Evolutionary conservation across 1,139 yeast genomes (phyloP).

Genomic region (Suhomyces bokatorum): DNA sequence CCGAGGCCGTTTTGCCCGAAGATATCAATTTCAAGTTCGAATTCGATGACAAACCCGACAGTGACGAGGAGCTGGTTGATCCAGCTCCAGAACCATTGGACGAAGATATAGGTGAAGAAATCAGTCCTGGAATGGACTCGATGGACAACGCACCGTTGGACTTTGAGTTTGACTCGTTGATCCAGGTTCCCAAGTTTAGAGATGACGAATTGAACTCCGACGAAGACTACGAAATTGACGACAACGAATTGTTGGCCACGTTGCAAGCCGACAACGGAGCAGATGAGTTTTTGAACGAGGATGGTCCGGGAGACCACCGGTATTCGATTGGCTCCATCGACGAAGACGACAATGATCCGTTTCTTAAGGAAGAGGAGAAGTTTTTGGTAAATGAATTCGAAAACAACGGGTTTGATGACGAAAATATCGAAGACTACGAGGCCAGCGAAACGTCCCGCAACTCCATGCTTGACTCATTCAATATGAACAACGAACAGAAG

Average conservation of each 20-base stretch:
- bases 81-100: conserved; percentile 24
- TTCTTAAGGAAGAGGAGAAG: conserved; percentile 48
- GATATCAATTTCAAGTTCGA: conserved; percentile 60
- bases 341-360: conserved; percentile 54
- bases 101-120: conserved; percentile 75
- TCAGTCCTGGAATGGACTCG: conserved; percentile 23
- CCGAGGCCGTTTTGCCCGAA: conserved; percentile 45
- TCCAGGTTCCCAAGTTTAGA: conserved; percentile 52
- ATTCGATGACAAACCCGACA: conserved; percentile 39
- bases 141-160: conserved; percentile 24
- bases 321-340: conserved; percentile 50
- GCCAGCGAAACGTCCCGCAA: conserved; percentile 19
- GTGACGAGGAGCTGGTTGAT: conserved; percentile 22
- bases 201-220: conserved; percentile 61
- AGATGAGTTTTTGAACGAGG: conserved; percentile 36
- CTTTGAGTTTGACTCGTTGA: conserved; percentile 39
- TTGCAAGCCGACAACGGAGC: conserved; percentile 54
- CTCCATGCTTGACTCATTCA: conserved; percentile 27
- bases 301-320: conserved; percentile 16
- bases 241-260: conserved; percentile 68
- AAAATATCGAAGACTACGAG: conserved; percentile 10
- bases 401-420: conserved; percentile 48
- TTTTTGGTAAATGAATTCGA: conserved; percentile 51
- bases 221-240: conserved; percentile 70
- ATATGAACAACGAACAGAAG: conserved; percentile 23